Conservation (phyloP, 192 early-diverging fungal genomes). For the Umbelopsis vinacea region DNA sequence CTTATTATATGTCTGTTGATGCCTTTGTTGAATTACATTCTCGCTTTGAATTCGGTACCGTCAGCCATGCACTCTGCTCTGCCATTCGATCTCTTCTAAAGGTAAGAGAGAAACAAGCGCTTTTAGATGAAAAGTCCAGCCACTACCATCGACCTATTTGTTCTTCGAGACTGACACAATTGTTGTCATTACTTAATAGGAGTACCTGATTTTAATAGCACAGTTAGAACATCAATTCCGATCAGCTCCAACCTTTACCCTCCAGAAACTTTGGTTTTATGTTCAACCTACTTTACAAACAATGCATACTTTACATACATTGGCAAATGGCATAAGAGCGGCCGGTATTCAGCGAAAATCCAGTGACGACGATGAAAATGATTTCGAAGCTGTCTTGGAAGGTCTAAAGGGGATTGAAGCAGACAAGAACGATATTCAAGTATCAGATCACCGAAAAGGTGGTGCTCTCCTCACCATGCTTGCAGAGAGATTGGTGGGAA, state of each 20-base stretch:
- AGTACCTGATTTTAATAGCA: conserved; percentile 82
- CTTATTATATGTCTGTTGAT: conserved; percentile 74
- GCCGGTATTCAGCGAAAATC: conserved; percentile 34
- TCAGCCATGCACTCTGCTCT: conserved; percentile 89
- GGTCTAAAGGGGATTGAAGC: conserved; percentile 43
- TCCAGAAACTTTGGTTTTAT: conserved; percentile 95
- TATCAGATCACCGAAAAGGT: conserved; percentile 66
- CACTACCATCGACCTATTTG: too few species aligned
- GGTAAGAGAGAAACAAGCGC: conserved; percentile 40
- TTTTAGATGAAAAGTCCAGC: background rate
- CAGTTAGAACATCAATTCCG: conserved; percentile 88
- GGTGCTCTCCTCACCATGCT: conserved; percentile 81
- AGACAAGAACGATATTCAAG: conserved; percentile 46
- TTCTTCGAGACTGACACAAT: too few species aligned
- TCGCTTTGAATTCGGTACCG: conserved; percentile 79
- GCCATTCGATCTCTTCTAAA: conserved; percentile 76
- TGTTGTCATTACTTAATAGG: conserved; percentile 46
- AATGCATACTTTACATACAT: conserved; percentile 49
- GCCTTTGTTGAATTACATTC: conserved; percentile 79
- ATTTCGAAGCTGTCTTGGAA: conserved; percentile 44
- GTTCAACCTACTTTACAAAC: conserved; percentile 75
- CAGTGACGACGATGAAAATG: conserved; percentile 44
- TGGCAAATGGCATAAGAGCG: conserved; percentile 46
- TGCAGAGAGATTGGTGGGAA: conserved; percentile 64
- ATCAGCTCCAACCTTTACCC: conserved; percentile 71